Evolutionary conservation across 139 green algal genomes (phyloP).

Genomic region (Chlorella vulgaris): DNA sequence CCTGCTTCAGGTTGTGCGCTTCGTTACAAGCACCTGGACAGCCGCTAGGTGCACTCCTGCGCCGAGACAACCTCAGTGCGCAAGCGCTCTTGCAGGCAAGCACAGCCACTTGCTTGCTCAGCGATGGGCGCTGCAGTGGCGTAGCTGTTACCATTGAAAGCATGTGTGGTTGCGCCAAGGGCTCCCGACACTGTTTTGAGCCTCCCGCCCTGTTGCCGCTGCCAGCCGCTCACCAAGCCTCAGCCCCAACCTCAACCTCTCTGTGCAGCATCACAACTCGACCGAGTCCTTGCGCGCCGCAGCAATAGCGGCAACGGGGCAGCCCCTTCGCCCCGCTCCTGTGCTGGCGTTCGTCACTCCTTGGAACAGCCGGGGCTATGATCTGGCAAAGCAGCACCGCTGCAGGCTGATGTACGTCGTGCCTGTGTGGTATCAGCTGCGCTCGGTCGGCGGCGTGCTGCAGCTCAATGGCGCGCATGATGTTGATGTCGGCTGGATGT

Average conservation of each 20-base stretch:
- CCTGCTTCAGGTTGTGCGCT: too few species aligned
- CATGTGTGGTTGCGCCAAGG: too few species aligned
- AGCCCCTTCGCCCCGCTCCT: neutral
- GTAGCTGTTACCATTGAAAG: too few species aligned
- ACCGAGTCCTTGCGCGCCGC: neutral
- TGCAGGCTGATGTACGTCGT: neutral
- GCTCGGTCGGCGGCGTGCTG: neutral
- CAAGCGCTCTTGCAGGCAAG: too few species aligned
- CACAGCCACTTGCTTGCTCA: too few species aligned
- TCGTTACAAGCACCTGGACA: too few species aligned
- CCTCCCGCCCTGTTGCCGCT: too few species aligned
- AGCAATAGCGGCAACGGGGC: neutral
- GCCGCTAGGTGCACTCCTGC: too few species aligned
- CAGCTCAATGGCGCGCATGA: constrained; percentile 6
- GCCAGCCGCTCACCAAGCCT: neutral
- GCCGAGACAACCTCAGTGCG: too few species aligned
- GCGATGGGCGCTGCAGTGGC: too few species aligned
- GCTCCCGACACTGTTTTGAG: too few species aligned
- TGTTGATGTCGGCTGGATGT: constrained; percentile 10
- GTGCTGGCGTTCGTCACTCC: constrained; percentile 11
- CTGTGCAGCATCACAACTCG: neutral
- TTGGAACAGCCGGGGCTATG: constrained; percentile 13
- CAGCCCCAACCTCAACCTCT: neutral
- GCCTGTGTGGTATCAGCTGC: constrained; percentile 26
- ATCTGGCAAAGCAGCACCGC: constrained; percentile 11